These are phyloP conservation scores for Pseudonitzschia multistriata DNA, from an alignment of 108 stramenopile species.

Conservation along the genomic window DNA sequence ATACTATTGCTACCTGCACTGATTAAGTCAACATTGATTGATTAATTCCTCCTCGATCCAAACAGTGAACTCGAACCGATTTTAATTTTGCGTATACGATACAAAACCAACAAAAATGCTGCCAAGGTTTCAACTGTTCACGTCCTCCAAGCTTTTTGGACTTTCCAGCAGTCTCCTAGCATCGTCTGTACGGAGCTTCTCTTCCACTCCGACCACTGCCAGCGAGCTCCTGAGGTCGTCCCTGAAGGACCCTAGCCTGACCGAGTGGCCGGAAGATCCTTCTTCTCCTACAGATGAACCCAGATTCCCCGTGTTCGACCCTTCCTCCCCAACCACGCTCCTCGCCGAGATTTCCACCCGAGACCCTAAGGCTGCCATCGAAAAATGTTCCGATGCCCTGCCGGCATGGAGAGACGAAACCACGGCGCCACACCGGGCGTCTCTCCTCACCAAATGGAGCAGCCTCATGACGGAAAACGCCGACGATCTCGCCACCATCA, in stretches of 20 bases:
- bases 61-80: no score
- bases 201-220: neutral
- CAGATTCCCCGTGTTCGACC: conserved; percentile 25
- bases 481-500: conserved; percentile 68
- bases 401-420: conserved; percentile 59
- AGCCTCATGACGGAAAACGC: conserved; percentile 46
- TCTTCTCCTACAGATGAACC: neutral
- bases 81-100: no score
- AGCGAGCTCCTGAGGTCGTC: neutral
- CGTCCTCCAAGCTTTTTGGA: neutral
- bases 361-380: conserved; percentile 7
- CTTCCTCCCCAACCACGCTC: conserved; percentile 14
- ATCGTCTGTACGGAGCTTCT: neutral
- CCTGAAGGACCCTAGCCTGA: conserved; percentile 22
- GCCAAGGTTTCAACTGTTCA: neutral
- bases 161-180: conserved; percentile 7
- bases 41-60: no score
- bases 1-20: no score
- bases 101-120: neutral
- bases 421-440: conserved; percentile 54
- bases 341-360: conserved; percentile 13
- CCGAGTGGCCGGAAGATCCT: conserved; percentile 17
- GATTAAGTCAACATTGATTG: no score
- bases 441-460: conserved; percentile 51
- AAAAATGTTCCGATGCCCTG: conserved; percentile 26